Evolutionary conservation across 2,329 filamentous ascomycete genomes (phyloP).

Genomic region (Epichloe sibirici): DNA sequence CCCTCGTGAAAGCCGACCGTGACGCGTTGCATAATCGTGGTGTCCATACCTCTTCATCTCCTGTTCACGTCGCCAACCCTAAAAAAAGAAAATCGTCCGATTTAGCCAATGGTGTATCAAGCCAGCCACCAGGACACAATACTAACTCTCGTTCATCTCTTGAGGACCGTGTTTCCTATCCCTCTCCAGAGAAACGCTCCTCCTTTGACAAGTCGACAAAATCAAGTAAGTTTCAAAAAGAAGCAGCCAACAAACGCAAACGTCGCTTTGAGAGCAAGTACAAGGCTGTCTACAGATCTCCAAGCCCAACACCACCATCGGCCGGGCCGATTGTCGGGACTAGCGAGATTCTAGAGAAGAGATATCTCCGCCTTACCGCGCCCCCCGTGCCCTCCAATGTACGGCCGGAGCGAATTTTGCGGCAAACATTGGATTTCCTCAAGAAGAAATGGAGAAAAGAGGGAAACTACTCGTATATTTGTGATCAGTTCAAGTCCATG

Average conservation of each 20-base stretch:
- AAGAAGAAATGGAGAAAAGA: constrained; percentile 93
- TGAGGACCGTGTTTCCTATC: constrained; percentile 64
- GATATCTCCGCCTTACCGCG: constrained; percentile 84
- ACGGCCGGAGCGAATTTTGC: constrained; percentile 67
- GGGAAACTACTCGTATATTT: constrained; percentile 92
- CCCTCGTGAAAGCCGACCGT: constrained; percentile 64
- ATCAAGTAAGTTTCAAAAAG: constrained; percentile 83
- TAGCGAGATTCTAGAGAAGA: constrained; percentile 77
- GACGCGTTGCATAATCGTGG: constrained; percentile 32
- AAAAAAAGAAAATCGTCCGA: constrained; percentile 80
- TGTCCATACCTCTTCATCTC: constrained; percentile 11
- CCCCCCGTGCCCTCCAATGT: constrained; percentile 76
- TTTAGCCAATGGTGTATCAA: constrained; percentile 39
- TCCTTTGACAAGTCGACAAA: constrained; percentile 34
- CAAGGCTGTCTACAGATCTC: constrained; percentile 41
- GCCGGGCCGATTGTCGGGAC: constrained; percentile 73
- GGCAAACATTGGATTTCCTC: constrained; percentile 74
- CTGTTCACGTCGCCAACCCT: constrained; percentile 26
- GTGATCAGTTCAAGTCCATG: constrained; percentile 98
- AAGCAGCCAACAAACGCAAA: constrained; percentile 71
- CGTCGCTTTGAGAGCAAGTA: constrained; percentile 69
- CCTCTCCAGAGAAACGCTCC: constrained; percentile 30
- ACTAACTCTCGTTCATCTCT: constrained; percentile 47
- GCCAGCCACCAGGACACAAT: constrained; percentile 61
- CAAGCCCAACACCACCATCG: constrained; percentile 43